phyloP scores from a whole-genome alignment of 345 rosid genomes.

The Eucalyptus microcorys region DNA sequence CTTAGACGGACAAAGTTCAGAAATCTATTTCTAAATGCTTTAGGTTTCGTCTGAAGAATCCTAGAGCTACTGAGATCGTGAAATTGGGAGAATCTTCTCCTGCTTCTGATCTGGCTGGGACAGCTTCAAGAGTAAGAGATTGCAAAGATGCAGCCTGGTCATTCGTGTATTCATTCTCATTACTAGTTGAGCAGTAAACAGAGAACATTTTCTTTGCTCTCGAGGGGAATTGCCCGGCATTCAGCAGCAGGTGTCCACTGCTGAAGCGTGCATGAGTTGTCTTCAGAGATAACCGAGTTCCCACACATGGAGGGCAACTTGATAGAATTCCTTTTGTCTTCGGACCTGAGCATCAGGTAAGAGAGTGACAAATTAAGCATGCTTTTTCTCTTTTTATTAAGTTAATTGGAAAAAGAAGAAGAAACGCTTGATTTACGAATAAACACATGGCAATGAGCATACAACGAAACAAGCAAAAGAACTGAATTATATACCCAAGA shows the following conservation, averaged over 20 bases:
- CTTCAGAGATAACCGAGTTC: conserved; percentile 3
- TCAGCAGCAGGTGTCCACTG: conserved; percentile 3
- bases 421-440: neutral
- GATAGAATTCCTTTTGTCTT: neutral
- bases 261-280: conserved; percentile 5
- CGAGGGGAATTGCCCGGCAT: conserved; percentile 1
- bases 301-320: neutral
- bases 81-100: conserved; percentile 3
- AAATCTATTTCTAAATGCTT: conserved; percentile 63
- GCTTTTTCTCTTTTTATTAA: neutral
- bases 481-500: neutral
- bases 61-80: conserved; percentile 6
- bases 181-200: neutral
- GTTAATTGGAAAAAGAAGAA: neutral
- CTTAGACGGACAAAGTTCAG: conserved; percentile 56
- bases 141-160: neutral
- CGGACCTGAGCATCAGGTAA: conserved; percentile 12
- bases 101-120: conserved; percentile 14
- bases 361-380: neutral
- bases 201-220: conserved; percentile 11
- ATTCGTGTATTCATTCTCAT: neutral
- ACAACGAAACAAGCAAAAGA: neutral
- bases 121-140: conserved; percentile 15
- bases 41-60: conserved; percentile 13
- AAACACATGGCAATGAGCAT: neutral